These are phyloP conservation scores for Arthrobotrys pseudoclavata DNA, from an alignment of 2,329 filamentous ascomycete genomes.

Conservation along the genomic window DNA sequence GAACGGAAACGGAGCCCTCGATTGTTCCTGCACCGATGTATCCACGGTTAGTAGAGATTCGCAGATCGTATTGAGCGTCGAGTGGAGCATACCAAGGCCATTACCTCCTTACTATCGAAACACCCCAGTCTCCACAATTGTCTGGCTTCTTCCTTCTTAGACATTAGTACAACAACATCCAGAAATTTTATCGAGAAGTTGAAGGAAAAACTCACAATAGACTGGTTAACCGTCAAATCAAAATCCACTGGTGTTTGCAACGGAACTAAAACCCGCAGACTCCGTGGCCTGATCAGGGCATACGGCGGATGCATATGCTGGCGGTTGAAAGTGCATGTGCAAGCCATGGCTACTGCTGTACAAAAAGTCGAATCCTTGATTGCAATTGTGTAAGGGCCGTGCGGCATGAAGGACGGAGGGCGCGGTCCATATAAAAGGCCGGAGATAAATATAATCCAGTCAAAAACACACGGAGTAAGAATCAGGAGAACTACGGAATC, in stretches of 20 bases:
- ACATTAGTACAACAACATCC: not conserved
- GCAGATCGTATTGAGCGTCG: not conserved
- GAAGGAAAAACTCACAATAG: constrained; percentile 1
- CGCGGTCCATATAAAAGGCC: constrained; percentile 1
- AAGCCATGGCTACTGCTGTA: constrained; percentile 20
- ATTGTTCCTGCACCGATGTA: not conserved
- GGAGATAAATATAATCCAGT: constrained; percentile 17
- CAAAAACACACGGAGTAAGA: not conserved
- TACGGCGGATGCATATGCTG: not conserved
- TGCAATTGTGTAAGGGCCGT: not conserved
- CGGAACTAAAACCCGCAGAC: constrained; percentile 15
- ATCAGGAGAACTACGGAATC: not conserved
- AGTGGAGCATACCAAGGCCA: constrained; percentile 19
- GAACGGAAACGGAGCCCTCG: constrained; percentile 25
- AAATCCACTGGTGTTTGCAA: constrained; percentile 6
- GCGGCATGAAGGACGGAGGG: not conserved
- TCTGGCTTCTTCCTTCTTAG: constrained; percentile 4
- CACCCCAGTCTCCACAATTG: constrained; percentile 39
- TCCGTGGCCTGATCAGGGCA: not conserved
- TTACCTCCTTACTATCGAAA: constrained; percentile 39
- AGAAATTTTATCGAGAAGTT: not conserved
- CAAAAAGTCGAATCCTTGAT: constrained; percentile 16
- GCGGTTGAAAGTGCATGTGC: constrained; percentile 9
- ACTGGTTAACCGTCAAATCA: not conserved
- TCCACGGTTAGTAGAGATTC: constrained; percentile 6